These are phyloP conservation scores for Selenicereus undatus DNA, from an alignment of 148 eudicot species.

Conservation along the genomic window DNA sequence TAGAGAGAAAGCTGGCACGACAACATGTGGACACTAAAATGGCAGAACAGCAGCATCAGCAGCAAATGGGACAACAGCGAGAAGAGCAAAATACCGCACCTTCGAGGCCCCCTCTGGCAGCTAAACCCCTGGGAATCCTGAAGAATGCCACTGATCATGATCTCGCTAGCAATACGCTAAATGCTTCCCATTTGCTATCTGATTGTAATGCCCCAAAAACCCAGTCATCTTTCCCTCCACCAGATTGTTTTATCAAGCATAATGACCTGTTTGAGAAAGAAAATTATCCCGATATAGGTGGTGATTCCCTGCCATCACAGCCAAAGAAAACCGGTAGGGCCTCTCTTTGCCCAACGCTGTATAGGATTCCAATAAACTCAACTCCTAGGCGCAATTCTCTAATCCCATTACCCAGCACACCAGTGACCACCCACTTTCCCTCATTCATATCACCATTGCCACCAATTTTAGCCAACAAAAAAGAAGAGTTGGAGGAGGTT, in stretches of 20 bases:
- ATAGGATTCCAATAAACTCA: slow-evolving; percentile 34
- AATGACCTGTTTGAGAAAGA: slow-evolving; percentile 56
- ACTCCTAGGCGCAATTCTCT: slow-evolving; percentile 66
- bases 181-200: slow-evolving; percentile 27
- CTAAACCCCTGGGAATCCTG: slow-evolving; percentile 34
- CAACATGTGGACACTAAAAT: slow-evolving; percentile 83
- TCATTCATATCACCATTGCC: slow-evolving; percentile 34
- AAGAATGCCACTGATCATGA: slow-evolving; percentile 28
- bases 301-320: slow-evolving; percentile 22
- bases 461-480: slow-evolving; percentile 34
- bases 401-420: slow-evolving; percentile 59
- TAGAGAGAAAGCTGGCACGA: slow-evolving; percentile 85
- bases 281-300: slow-evolving; percentile 54
- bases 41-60: slow-evolving; percentile 62
- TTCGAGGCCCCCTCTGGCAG: slow-evolving; percentile 52
- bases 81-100: slow-evolving; percentile 43
- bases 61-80: slow-evolving; percentile 39
- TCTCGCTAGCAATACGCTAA: slow-evolving; percentile 25
- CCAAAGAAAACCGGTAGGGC: slow-evolving; percentile 64
- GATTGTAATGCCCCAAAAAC: slow-evolving; percentile 40
- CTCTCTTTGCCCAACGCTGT: slow-evolving; percentile 58
- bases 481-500: slow-evolving; percentile 33
- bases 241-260: slow-evolving; percentile 27
- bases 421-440: slow-evolving; percentile 31
- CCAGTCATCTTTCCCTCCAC: slow-evolving; percentile 26